phyloP scores from a whole-genome alignment of 2,329 filamentous ascomycete species.

The Pseudopyrenochaeta lycopersici region DNA sequence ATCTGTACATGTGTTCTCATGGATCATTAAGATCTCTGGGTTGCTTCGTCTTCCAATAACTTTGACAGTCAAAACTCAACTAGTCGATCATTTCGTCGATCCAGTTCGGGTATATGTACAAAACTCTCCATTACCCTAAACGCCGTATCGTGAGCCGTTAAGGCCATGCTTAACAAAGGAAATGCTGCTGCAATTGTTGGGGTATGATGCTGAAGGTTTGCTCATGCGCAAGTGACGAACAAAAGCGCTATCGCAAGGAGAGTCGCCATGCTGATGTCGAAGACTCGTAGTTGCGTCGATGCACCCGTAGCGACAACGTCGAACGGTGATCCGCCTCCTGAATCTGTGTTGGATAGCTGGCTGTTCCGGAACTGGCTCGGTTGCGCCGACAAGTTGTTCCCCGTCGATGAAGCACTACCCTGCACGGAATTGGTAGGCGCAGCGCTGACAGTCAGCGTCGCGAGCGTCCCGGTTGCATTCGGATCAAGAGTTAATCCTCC shows the following conservation, averaged over 20 bases:
- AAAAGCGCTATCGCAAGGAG: constrained; percentile 21
- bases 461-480: constrained; percentile 18
- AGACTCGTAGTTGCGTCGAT: constrained; percentile 17
- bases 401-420: neutral
- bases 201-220: neutral
- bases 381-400: constrained; percentile 10
- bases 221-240: constrained; percentile 19
- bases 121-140: constrained; percentile 24
- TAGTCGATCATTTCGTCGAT: neutral
- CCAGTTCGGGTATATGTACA: constrained; percentile 40
- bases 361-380: constrained; percentile 29
- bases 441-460: constrained; percentile 10
- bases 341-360: constrained; percentile 47
- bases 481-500: constrained; percentile 21
- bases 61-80: neutral
- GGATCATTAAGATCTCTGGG: neutral
- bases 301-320: constrained; percentile 43
- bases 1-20: neutral
- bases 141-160: constrained; percentile 22
- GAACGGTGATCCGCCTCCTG: constrained; percentile 58
- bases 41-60: neutral
- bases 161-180: constrained; percentile 15
- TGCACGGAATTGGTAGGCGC: neutral
- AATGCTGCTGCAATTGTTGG: neutral
- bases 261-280: constrained; percentile 9